Percentiles rank a stretch among this genome's conserved stretches.
Conservation (phyloP, 2,329 filamentous ascomycete species). For the Diaporthe citri region DNA sequence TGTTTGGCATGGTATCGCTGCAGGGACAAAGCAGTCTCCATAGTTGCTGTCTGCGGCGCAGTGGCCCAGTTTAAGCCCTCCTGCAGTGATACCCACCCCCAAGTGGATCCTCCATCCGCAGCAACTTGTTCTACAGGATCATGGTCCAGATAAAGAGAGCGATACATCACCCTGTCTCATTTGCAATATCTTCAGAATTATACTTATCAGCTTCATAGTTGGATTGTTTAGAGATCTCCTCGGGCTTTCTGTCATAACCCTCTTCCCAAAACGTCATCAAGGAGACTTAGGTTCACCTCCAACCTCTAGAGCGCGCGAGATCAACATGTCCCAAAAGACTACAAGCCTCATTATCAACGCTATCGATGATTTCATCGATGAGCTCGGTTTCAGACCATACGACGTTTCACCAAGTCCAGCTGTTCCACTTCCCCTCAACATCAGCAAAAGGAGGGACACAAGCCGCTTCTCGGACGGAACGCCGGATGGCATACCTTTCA, state of each 20-base stretch:
- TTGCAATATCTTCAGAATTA: too few relatives aligned
- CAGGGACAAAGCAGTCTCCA: constrained; percentile 14
- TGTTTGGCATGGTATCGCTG: neutral
- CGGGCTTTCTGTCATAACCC: neutral
- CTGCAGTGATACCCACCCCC: neutral
- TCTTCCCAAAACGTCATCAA: neutral
- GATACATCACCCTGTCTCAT: neutral
- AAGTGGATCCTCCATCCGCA: constrained; percentile 11
- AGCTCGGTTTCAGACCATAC: neutral
- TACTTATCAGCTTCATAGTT: neutral
- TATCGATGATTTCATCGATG: constrained; percentile 8
- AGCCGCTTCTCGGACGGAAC: neutral
- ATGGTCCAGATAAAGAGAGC: neutral
- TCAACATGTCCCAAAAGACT: constrained; percentile 2
- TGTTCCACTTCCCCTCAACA: constrained; percentile 11
- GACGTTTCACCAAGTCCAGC: neutral
- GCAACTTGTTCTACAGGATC: neutral
- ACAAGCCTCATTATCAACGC: constrained; percentile 7
- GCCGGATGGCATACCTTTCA: neutral
- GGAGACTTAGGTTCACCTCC: neutral
- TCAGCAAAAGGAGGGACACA: constrained; percentile 10
- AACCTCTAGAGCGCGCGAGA: neutral
- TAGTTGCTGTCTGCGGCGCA: constrained; percentile 13
- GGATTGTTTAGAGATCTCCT: too few relatives aligned
- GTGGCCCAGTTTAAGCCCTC: neutral